Evolutionary conservation across 129 eudicot genomes (phyloP).

Genomic region (Silybum marianum): DNA sequence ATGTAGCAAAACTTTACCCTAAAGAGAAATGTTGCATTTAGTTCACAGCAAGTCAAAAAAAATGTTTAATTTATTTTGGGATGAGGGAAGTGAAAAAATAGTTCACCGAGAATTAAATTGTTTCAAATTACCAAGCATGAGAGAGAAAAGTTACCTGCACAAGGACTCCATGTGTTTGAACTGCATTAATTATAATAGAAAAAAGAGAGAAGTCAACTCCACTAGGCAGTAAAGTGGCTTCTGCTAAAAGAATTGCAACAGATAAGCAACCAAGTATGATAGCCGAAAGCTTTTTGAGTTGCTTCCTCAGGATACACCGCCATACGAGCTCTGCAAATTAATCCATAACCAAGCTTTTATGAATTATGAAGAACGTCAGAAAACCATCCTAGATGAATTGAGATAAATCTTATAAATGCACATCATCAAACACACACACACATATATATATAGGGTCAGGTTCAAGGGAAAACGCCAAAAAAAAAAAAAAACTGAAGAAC

Average conservation of each 20-base stretch:
- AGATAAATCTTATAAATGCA: background rate
- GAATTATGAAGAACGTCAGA: background rate
- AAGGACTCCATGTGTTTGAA: conserved; percentile 55
- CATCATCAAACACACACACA: background rate
- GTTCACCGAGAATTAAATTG: background rate
- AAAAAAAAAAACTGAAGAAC: no score
- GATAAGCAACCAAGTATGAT: conserved; percentile 72
- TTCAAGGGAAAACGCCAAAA: no score
- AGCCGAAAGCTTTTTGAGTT: conserved; percentile 64
- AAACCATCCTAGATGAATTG: background rate
- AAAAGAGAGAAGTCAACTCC: conserved; percentile 87
- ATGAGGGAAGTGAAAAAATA: background rate
- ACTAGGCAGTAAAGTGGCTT: conserved; percentile 77
- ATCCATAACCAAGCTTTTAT: background rate
- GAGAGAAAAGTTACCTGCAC: conserved; percentile 62
- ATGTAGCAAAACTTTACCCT: background rate
- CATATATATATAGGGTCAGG: background rate
- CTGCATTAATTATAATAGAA: conserved; percentile 62
- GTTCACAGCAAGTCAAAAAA: background rate
- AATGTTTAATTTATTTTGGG: background rate
- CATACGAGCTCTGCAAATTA: conserved; percentile 64
- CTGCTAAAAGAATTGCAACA: conserved; percentile 88
- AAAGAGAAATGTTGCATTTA: background rate
- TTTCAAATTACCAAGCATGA: background rate
- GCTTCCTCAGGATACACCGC: conserved; percentile 74